Evolutionary conservation across 306 rosid species (phyloP), one percentile per base, ranked within the genome.

Genomic region (Vachellia collinsii): DNA sequence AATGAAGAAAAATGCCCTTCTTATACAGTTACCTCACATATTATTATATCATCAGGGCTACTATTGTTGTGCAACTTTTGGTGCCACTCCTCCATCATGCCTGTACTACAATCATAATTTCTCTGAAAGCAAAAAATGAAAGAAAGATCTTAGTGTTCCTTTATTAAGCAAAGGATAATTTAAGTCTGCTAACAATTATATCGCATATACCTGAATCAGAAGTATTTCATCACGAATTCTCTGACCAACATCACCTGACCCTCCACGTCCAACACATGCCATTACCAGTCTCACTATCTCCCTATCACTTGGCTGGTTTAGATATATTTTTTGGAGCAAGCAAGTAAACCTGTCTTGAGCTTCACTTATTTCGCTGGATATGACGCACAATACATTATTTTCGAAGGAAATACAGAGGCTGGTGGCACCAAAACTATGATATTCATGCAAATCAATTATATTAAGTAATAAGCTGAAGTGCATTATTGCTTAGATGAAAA

Each of bases 21-120:
- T 19, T 61, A 63, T 56, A n/a, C 22, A 11, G 73, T 63, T 77
- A 85, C 88, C 88, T 85, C 85, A 58, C 83, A 85, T 77, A 85
- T 78, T 77, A 77, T 68, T 23, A 81, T 80, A 78, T 85, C 88
- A 74, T 85, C 88, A 13, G 83, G 88, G 77, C 83, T 85, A 74
- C 80, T 81, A 74, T 78, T 78, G 63, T 85, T 85, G 79, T 85
- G 88, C 74, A 85, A 68, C 81, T 85, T 85, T 74, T 85, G 88
- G 74, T 85, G 88, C 88, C 85, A 85, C 72, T 85, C 88, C 83
- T 85, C 88, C 85, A 81, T 81, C 88, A 85, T 85, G 53, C 83
- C 83, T 34, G 44, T 64, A 53, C 78, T 78, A 70, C 83, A 81
- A 71, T 85, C 80, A 73, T 85, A 77, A 29, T 85, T 85, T 53